Evolutionary conservation across 225 moss, liverwort and hornwort genomes (phyloP).

Genomic region (Sphagnum contortum): DNA sequence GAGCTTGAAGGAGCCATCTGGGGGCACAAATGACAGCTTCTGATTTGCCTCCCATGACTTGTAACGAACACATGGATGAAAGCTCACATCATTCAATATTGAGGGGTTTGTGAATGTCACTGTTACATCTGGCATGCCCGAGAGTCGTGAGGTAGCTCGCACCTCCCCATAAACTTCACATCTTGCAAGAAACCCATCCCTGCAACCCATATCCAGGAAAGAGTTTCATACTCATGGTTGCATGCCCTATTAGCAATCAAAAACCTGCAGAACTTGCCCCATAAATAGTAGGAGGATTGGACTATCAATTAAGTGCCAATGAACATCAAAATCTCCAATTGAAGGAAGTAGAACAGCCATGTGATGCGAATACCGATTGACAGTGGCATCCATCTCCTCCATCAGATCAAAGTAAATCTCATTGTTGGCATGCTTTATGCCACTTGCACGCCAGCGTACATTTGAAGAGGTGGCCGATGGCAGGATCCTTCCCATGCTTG

Average conservation of each 20-base stretch:
- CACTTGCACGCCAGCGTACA: constrained; percentile 90
- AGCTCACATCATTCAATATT: constrained; percentile 80
- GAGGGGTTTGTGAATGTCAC: constrained; percentile 69
- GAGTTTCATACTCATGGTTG: neutral
- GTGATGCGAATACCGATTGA: constrained; percentile 49
- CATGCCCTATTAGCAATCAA: too few relatives aligned
- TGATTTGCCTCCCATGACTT: constrained; percentile 73
- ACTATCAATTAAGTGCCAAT: too few relatives aligned
- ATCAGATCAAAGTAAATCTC: constrained; percentile 87
- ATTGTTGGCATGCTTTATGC: constrained; percentile 81
- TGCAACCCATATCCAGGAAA: constrained; percentile 12
- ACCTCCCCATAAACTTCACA: constrained; percentile 97
- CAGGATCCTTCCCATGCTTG: constrained; percentile 73
- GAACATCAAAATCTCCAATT: too few relatives aligned
- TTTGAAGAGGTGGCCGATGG: constrained; percentile 65
- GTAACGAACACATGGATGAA: constrained; percentile 77
- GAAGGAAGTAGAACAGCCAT: too few relatives aligned
- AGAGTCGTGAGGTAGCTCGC: constrained; percentile 62
- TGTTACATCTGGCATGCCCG: constrained; percentile 92
- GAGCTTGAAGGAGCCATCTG: constrained; percentile 89
- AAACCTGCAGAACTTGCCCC: too few relatives aligned
- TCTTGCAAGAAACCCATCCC: constrained; percentile 96
- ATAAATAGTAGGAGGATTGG: too few relatives aligned
- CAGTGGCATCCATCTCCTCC: constrained; percentile 98
- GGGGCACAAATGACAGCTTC: constrained; percentile 81